Conservation (phyloP, 2,329 filamentous ascomycete genomes). For the Huntiella savannae region DNA sequence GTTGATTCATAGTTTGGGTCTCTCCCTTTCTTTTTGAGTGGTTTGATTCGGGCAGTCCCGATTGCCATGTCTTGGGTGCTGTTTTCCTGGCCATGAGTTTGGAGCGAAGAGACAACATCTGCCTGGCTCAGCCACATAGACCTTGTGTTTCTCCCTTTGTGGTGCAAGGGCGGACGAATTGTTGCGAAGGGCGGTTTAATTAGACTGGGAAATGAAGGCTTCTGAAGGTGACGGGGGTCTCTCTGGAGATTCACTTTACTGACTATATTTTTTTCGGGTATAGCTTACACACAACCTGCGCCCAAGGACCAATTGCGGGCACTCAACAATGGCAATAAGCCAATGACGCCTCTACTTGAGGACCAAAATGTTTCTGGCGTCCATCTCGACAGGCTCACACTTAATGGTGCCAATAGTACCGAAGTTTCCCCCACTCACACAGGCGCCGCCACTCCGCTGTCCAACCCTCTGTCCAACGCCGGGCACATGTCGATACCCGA, state of each 20-base stretch:
- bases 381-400: background rate
- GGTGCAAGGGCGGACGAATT: background rate
- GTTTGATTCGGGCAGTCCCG: too few relatives aligned
- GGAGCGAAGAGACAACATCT: too few relatives aligned
- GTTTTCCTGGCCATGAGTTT: too few relatives aligned
- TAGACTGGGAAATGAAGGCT: background rate
- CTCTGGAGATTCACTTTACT: background rate
- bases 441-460: conserved; percentile 13
- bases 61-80: too few relatives aligned
- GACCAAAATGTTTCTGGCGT: background rate
- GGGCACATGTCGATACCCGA: conserved; percentile 15
- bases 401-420: background rate
- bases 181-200: background rate
- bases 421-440: conserved; percentile 6
- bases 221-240: background rate
- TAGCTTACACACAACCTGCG: conserved; percentile 43
- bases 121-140: too few relatives aligned
- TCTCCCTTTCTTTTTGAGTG: conserved; percentile 3
- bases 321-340: conserved; percentile 14
- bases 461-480: conserved; percentile 9
- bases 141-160: too few relatives aligned
- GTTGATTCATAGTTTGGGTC: conserved; percentile 14
- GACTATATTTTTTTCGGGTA: background rate
- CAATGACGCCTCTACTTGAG: conserved; percentile 18
- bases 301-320: conserved; percentile 24